Evolutionary conservation across 1,139 yeast genomes (phyloP), one percentile per base, ranked within the genome.

Genomic region (Candida smagusa): DNA sequence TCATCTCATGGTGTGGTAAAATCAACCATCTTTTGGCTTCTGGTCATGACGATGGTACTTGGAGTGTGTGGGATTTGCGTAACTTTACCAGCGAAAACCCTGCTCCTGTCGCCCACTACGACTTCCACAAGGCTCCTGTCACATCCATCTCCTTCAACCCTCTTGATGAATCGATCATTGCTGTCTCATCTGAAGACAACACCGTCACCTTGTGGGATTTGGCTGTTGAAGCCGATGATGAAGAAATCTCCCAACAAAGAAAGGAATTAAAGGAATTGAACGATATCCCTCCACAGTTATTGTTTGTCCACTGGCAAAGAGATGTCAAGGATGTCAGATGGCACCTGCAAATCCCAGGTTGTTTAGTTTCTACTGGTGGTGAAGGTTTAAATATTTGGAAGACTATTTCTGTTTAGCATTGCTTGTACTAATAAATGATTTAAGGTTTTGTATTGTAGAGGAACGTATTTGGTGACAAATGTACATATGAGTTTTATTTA

Each of bases 31-130:
- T 92, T 53, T 72, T 92, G 44, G 97, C 97, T 1, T 82, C 94
- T 36, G 99, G 99, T 48, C 96, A 92, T 56, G 99, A 92, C 60
- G 96, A 89, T 59, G 99, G 99, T 44, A 68, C 82, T 24, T 92
- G 97, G 96, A 89, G 95, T 38, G 94, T 92, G 30, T 92, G 99
- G 98, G 99, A 92, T 68, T 73, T 92, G 63, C 83, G 98, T 59
- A 84, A 79, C 51, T 89, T 94, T 66, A 77, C 79, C 47, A 77
- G 78, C 35, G 65, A 70, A 33, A 63, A 76, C 19, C 86, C 89
- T 8, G 65, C 79, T 12, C 94, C 95, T 11, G 97, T 90, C 24
- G 97, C 96, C 7, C 84, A 84, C 50, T 92, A 92, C 57, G 88
- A 85, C 52, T 94, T 92, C 86, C 98, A 94, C 67, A 86, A 87